Evolutionary conservation across 352 stramenopile genomes (phyloP).

Genomic region (Globisporangium cylindrosporum): DNA sequence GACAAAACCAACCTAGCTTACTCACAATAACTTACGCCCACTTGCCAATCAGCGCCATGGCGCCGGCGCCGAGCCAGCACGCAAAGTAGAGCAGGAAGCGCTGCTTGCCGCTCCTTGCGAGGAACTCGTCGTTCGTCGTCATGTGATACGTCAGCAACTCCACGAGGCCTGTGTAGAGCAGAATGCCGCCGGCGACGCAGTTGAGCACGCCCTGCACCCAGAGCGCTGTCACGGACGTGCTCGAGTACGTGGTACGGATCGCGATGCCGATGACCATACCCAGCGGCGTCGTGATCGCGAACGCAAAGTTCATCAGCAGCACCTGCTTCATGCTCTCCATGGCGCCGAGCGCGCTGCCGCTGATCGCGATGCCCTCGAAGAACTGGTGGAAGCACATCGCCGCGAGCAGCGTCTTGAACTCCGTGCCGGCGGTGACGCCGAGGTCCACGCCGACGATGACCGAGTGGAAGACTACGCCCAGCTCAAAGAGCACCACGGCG

Average conservation of each 20-base stretch:
- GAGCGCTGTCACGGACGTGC: conserved; percentile 39
- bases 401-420: conserved; percentile 60
- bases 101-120: conserved; percentile 27
- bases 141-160: conserved; percentile 62
- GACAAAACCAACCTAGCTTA: no score
- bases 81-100: conserved; percentile 43
- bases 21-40: conserved; percentile 33
- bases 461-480: conserved; percentile 61
- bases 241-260: conserved; percentile 49
- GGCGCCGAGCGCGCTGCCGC: conserved; percentile 39
- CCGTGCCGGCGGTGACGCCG: conserved; percentile 37
- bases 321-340: conserved; percentile 24
- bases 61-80: conserved; percentile 50
- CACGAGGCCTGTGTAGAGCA: conserved; percentile 55
- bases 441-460: conserved; percentile 68
- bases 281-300: conserved; percentile 52
- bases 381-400: conserved; percentile 79
- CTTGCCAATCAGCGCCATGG: conserved; percentile 71
- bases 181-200: conserved; percentile 61
- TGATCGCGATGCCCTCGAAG: conserved; percentile 68
- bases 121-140: conserved; percentile 62
- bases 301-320: conserved; percentile 47
- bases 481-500: conserved; percentile 50
- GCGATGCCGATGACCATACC: conserved; percentile 58
- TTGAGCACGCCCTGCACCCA: conserved; percentile 65